Conservation (phyloP, 306 rosid genomes). For the Erythrophleum fordii region DNA sequence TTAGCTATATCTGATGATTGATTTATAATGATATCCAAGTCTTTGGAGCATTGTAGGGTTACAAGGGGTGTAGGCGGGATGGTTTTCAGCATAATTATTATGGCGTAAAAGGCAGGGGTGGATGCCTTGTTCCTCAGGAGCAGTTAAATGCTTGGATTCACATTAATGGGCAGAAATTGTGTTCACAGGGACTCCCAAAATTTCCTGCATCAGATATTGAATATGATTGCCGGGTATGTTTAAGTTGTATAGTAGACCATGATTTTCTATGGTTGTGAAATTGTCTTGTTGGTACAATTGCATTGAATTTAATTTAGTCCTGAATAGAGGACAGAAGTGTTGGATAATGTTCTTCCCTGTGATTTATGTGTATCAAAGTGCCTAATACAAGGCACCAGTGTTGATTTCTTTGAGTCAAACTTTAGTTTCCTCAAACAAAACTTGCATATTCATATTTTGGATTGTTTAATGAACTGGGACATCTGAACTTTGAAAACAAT, state of each 20-base stretch:
- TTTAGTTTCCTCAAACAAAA: constrained; percentile 27
- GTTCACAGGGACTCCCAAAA: constrained; percentile 50
- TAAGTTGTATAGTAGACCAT: constrained; percentile 29
- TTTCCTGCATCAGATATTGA: constrained; percentile 52
- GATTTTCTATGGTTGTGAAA: constrained; percentile 1
- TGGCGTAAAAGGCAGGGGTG: constrained; percentile 44
- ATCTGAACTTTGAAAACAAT: neutral
- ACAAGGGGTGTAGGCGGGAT: constrained; percentile 66
- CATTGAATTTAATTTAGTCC: neutral
- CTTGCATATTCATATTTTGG: neutral
- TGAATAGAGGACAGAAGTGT: constrained; percentile 4
- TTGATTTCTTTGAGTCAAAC: constrained; percentile 11
- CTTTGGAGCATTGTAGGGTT: constrained; percentile 54
- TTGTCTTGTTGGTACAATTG: constrained; percentile 7
- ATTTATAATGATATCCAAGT: neutral
- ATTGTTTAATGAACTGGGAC: constrained; percentile 8
- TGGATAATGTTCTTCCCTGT: neutral
- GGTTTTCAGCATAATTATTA: constrained; percentile 45
- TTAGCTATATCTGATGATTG: neutral
- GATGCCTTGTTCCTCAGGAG: constrained; percentile 70
- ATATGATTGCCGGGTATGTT: constrained; percentile 68
- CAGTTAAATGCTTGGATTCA: constrained; percentile 77
- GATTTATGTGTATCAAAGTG: neutral
- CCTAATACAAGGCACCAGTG: neutral
- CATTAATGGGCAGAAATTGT: constrained; percentile 61